phyloP scores from a whole-genome alignment of 2,329 filamentous ascomycete species.

The Moelleriella libera region DNA sequence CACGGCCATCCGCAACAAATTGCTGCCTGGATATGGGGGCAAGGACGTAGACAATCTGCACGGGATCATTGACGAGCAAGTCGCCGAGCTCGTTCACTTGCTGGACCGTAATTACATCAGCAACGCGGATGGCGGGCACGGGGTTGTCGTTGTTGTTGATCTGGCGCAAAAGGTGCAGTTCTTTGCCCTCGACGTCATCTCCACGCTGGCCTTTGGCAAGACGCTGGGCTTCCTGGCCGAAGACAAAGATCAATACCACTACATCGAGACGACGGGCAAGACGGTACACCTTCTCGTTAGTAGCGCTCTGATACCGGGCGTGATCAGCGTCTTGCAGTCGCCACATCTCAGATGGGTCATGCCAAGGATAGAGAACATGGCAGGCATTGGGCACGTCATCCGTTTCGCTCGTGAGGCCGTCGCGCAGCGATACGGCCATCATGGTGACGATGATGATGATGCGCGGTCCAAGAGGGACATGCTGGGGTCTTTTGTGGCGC shows the following conservation, averaged over 20 bases:
- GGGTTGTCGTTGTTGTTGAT: not conserved
- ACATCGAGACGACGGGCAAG: slow-evolving; percentile 1
- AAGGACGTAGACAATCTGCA: slow-evolving; percentile 1
- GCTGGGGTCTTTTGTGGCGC: not conserved
- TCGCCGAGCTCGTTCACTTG: not conserved
- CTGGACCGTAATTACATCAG: not conserved
- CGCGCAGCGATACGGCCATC: not conserved
- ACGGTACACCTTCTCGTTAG: not conserved
- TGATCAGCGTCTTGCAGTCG: not conserved
- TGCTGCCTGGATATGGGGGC: not conserved
- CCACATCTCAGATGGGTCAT: not conserved
- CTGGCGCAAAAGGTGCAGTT: slow-evolving; percentile 1
- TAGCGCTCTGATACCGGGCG: not conserved
- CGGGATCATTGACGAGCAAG: not conserved
- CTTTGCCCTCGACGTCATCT: slow-evolving; percentile 1
- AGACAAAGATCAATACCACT: not conserved
- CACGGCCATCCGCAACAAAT: not conserved
- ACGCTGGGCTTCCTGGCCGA: not conserved
- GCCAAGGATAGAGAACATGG: slow-evolving; percentile 4
- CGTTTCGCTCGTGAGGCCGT: not conserved
- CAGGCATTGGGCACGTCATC: slow-evolving; percentile 1
- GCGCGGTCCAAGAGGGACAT: slow-evolving; percentile 1
- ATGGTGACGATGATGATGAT: not conserved
- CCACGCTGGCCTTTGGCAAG: slow-evolving; percentile 1
- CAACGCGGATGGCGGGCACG: not conserved